phyloP scores from a whole-genome alignment of 2,329 filamentous ascomycete genomes.

The Metarhizium sp. region DNA sequence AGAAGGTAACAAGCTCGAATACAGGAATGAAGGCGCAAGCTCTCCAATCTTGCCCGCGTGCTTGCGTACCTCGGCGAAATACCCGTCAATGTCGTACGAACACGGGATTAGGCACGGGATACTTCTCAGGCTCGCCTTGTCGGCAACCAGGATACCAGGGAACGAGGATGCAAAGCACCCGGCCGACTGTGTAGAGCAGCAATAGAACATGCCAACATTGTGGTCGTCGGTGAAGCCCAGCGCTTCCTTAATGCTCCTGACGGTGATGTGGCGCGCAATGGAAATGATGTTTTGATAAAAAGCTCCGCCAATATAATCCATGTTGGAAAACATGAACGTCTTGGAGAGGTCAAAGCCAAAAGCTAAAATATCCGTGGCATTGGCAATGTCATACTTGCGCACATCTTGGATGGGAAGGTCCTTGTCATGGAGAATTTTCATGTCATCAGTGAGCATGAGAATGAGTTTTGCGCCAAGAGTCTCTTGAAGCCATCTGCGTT shows the following conservation, averaged over 20 bases:
- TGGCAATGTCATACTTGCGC: slow-evolving; percentile 45
- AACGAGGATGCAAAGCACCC: background rate
- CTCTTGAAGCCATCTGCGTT: slow-evolving; percentile 76
- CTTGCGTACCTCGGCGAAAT: slow-evolving; percentile 70
- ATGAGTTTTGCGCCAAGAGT: slow-evolving; percentile 88
- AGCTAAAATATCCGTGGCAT: slow-evolving; percentile 61
- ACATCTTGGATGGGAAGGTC: too few relatives aligned
- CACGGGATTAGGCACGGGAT: slow-evolving; percentile 80
- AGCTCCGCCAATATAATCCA: slow-evolving; percentile 57
- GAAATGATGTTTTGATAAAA: slow-evolving; percentile 57
- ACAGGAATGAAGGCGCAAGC: slow-evolving; percentile 74
- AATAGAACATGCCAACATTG: background rate
- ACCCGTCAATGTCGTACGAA: slow-evolving; percentile 53
- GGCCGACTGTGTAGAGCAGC: background rate
- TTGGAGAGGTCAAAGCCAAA: slow-evolving; percentile 79
- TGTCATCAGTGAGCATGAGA: slow-evolving; percentile 79
- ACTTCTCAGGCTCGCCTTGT: slow-evolving; percentile 50
- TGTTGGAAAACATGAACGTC: slow-evolving; percentile 83
- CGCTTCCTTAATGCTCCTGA: background rate
- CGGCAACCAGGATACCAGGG: background rate
- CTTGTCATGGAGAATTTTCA: too few relatives aligned
- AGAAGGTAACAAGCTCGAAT: slow-evolving; percentile 70
- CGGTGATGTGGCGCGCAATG: slow-evolving; percentile 40
- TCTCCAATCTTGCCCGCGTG: slow-evolving; percentile 43
- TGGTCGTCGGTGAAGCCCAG: background rate